These are phyloP conservation scores for Neurospora sp. DNA, from an alignment of 2,329 filamentous ascomycete species.

Conservation along the genomic window DNA sequence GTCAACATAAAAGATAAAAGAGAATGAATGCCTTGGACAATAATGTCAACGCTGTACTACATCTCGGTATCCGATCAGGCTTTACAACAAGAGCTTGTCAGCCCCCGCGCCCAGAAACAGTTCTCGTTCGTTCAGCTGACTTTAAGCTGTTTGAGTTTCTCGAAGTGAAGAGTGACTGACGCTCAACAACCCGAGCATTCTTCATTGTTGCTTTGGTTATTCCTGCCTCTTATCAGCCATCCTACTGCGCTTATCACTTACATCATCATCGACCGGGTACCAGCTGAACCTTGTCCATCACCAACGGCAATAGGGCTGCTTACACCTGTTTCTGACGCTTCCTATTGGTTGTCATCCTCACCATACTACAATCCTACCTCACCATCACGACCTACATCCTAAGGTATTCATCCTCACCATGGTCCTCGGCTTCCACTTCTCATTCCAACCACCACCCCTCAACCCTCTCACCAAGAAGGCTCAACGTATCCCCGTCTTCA, in stretches of 20 bases:
- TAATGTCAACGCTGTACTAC: background rate
- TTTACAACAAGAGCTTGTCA: background rate
- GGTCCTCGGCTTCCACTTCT: constrained; percentile 26
- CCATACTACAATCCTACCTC: background rate
- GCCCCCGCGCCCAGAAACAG: background rate
- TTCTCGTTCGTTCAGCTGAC: background rate
- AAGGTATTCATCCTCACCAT: constrained; percentile 15
- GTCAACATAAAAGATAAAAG: background rate
- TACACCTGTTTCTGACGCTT: background rate
- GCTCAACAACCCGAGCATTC: too few species aligned
- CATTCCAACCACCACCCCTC: constrained; percentile 55
- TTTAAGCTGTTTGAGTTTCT: background rate
- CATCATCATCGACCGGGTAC: background rate
- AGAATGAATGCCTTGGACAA: background rate
- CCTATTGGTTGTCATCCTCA: background rate
- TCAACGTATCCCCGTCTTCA: constrained; percentile 67
- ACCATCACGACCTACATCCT: background rate
- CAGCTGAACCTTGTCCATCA: background rate
- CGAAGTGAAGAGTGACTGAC: background rate
- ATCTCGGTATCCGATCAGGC: background rate
- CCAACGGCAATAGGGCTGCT: background rate
- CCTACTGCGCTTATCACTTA: background rate
- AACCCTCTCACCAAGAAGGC: constrained; percentile 83
- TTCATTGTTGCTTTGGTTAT: background rate
- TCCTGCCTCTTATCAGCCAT: background rate